Conservation (phyloP, 345 rosid genomes). For the Eucalyptus curtisii region DNA sequence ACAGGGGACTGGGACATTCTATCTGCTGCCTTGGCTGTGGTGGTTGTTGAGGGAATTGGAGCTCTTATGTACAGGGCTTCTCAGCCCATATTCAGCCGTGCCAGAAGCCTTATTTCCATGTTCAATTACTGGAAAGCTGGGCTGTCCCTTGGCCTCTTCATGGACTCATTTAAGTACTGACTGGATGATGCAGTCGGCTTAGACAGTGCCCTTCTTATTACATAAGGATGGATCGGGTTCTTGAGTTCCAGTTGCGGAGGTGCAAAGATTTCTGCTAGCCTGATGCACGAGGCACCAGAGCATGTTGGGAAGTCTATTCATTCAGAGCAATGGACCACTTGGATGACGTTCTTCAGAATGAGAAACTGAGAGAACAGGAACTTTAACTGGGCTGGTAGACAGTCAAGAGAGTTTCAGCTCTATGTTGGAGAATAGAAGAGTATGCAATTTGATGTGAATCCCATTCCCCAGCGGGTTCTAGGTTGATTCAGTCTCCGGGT, state of each 20-base stretch:
- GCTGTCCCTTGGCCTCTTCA: slow-evolving; percentile 79
- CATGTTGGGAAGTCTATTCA: not conserved
- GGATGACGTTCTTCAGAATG: not conserved
- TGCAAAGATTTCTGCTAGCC: not conserved
- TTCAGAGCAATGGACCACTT: not conserved
- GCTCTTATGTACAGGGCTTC: slow-evolving; percentile 79
- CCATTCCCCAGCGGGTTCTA: not conserved
- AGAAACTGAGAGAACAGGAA: not conserved
- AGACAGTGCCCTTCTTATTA: rapidly evolving
- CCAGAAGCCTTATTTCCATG: slow-evolving; percentile 45
- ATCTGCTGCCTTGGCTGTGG: slow-evolving; percentile 77
- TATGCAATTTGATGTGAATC: not conserved
- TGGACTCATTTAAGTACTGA: slow-evolving; percentile 87
- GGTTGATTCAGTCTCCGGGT: not conserved
- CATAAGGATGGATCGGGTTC: not conserved
- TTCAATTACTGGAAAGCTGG: slow-evolving; percentile 93
- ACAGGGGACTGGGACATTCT: slow-evolving; percentile 98
- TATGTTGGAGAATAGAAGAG: not conserved
- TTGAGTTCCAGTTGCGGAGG: not conserved
- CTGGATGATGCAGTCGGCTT: not conserved
- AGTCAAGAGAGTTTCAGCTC: not conserved
- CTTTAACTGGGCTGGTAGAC: rapidly evolving
- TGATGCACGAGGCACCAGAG: not conserved
- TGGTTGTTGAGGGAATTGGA: slow-evolving; percentile 78
- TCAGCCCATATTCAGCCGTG: slow-evolving; percentile 29